Conservation (phyloP, 2,329 filamentous ascomycete genomes). For the Ascochyta viciae-villosae region DNA sequence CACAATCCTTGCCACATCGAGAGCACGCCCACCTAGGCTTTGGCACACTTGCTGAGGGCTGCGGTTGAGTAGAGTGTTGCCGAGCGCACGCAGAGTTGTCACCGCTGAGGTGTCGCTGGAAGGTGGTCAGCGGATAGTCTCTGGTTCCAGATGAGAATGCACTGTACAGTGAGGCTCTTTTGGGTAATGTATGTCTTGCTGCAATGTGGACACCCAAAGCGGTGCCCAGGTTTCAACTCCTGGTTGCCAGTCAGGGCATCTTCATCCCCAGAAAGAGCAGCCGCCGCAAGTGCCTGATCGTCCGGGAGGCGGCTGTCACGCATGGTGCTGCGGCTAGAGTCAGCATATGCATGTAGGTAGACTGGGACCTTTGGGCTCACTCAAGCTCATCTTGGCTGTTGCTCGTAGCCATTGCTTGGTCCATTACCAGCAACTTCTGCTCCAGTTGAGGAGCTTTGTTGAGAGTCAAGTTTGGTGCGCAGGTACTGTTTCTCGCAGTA, state of each 20-base stretch:
- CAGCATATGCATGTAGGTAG: not conserved
- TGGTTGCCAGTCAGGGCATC: not conserved
- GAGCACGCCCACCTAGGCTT: slow-evolving; percentile 6
- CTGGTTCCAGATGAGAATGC: not conserved
- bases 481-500: not conserved
- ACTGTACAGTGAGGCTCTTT: slow-evolving; percentile 2
- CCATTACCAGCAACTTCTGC: not conserved
- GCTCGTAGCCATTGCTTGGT: not conserved
- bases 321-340: not conserved
- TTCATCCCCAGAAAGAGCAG: not conserved
- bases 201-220: slow-evolving; percentile 1
- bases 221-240: not conserved
- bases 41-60: not conserved
- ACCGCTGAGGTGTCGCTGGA: slow-evolving; percentile 3
- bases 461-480: not conserved
- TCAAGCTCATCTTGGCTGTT: not conserved
- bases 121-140: not conserved
- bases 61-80: not conserved
- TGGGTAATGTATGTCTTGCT: not conserved
- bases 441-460: not conserved
- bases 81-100: not conserved
- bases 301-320: not conserved
- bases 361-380: not conserved
- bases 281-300: not conserved
- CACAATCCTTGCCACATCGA: slow-evolving; percentile 2